Base-by-base conservation (phyloP, 495 filamentous ascomycete genomes). In the Monascus purpureus region DNA sequence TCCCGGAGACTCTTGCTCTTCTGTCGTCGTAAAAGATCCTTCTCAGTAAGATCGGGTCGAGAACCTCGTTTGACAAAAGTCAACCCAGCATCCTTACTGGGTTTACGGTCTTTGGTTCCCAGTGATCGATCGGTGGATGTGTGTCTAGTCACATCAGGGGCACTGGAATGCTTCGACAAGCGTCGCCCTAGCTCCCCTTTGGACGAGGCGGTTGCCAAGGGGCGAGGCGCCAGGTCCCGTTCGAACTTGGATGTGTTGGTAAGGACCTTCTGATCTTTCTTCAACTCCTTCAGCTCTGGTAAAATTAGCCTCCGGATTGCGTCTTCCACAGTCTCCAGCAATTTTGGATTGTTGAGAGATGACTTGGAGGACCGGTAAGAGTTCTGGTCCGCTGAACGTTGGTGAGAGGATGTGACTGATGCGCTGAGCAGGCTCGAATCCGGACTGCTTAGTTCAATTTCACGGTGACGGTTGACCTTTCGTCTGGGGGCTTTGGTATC, bases 261-360 rank as follows among this genome's bases (percentile, higher is more conserved):
- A 29, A 72, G 68, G 22, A 68, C 63, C 38, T 77, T 84, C 48
- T 92, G 82, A 44, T 93, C 83, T 46, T 82, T 73, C 55, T 93
- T 95, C 28, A 96, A 64, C 18, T 82, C 82, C 32, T 83, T 84
- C 28, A 97, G 65, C 49, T 97, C 88, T 1, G 90, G 92, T 1
- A 96, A 57, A 30, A 96, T 93, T 29, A 96, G 61, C 27, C 87
- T 72, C 30, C 82, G 78, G 41, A 97, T 96, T 13, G 90, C 85
- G 60, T 95, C 88, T 54, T 96, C 88, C 6, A 97, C 88, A 0
- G 86, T 87, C 50, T 92, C 83, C 4, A 96, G 70, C n/a, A 97
- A 57, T 40, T 82, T 92, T 0, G 88, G 88, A 48, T 97, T 95
- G 56, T 92, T 95, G 55, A 93, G 78, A 0, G 83, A 90, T 5